A percentile compares a stretch with the other conserved stretches of the same genome.
These are phyloP conservation scores for Carex littledalei DNA, from an alignment of 176 grass and related monocot genomes.

Conservation along the genomic window DNA sequence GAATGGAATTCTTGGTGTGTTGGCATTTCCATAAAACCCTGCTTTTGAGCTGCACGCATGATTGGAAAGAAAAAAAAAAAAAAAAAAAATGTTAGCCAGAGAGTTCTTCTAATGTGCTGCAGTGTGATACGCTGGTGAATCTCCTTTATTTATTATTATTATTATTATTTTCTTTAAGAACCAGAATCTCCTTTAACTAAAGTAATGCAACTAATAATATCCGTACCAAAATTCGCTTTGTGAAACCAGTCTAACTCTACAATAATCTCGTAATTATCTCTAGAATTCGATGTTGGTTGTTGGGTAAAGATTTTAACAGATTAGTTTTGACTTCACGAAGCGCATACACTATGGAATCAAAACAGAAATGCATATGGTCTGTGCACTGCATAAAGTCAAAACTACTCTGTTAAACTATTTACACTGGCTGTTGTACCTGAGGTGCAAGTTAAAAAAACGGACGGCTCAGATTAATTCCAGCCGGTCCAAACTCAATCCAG, in stretches of 20 bases:
- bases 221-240: background rate
- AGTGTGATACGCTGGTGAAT: background rate
- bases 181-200: background rate
- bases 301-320: too few species aligned
- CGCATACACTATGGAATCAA: too few species aligned
- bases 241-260: background rate
- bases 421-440: too few species aligned
- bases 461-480: too few species aligned
- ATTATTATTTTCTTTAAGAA: background rate
- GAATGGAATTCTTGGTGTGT: background rate
- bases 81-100: background rate
- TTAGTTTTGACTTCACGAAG: too few species aligned
- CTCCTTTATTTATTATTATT: background rate
- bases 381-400: too few species aligned
- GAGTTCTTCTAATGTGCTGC: background rate
- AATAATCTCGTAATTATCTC: background rate
- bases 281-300: background rate
- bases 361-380: too few species aligned
- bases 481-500: too few species aligned
- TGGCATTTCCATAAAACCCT: background rate
- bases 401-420: too few species aligned
- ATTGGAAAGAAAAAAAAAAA: background rate
- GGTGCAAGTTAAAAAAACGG: too few species aligned
- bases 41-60: background rate
- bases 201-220: constrained; percentile 9